These are phyloP conservation scores for Penicillium macrosclerotiorum DNA, from an alignment of 495 filamentous ascomycete genomes.

Conservation along the genomic window DNA sequence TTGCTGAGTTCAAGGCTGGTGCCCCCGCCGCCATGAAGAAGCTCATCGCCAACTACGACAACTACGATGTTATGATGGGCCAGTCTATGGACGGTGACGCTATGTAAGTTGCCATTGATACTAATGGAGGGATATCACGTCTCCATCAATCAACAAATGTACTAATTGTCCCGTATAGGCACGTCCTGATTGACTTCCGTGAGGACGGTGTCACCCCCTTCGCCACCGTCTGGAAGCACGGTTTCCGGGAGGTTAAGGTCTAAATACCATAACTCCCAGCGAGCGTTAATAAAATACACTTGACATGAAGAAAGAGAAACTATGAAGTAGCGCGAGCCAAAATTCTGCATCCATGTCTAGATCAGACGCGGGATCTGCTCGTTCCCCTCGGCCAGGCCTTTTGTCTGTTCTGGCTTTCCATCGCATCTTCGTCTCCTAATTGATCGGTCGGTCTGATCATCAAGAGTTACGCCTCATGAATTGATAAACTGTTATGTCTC, in stretches of 20 bases:
- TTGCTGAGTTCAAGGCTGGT: conserved; percentile 74
- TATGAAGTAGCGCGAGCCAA: conserved; percentile 21
- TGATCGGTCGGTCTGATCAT: conserved; percentile 29
- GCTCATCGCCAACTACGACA: conserved; percentile 80
- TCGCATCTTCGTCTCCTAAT: conserved; percentile 36
- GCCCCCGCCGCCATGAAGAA: conserved; percentile 72
- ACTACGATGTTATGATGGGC: conserved; percentile 93
- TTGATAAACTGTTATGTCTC: conserved; percentile 34
- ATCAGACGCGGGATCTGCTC: conserved; percentile 14
- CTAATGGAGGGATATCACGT: no score
- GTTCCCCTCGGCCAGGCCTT: conserved; percentile 15
- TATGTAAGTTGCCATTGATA: conserved; percentile 59
- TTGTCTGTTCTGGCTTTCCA: conserved; percentile 24
- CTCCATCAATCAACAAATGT: no score
- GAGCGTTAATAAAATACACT: conserved; percentile 28
- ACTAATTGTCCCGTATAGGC: conserved; percentile 50
- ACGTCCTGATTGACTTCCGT: conserved; percentile 94
- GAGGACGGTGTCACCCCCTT: conserved; percentile 92
- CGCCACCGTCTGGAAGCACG: conserved; percentile 93
- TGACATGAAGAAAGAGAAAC: conserved; percentile 29
- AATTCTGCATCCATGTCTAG: conserved; percentile 20
- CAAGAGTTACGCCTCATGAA: conserved; percentile 48
- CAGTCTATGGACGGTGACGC: conserved; percentile 87
- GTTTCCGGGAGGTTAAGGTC: conserved; percentile 86
- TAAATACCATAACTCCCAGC: conserved; percentile 48